A percentile compares a stretch with the other conserved stretches of the same genome.
Conservation (phyloP, 208 protist species). For the Vickermania spadyakhi region DNA sequence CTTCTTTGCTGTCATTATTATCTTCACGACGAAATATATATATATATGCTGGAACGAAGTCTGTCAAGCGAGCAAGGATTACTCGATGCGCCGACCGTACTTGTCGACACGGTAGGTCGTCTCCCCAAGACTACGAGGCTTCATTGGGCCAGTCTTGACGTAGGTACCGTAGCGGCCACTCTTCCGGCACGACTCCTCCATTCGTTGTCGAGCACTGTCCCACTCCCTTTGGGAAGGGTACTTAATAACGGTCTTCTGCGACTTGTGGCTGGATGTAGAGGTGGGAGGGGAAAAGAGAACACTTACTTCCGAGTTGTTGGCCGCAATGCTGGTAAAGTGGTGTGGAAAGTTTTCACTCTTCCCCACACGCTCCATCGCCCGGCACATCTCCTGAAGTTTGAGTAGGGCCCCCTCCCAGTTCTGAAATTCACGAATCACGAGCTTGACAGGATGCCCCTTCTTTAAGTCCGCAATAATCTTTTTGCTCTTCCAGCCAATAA, state of each 20-base stretch:
- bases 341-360: conserved; percentile 53
- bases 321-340: conserved; percentile 76
- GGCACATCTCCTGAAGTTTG: conserved; percentile 78
- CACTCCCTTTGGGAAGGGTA: conserved; percentile 83
- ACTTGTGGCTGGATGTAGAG: conserved; percentile 33
- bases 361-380: conserved; percentile 54
- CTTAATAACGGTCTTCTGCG: conserved; percentile 17
- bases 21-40: conserved; percentile 2
- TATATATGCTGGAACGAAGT: too few species aligned
- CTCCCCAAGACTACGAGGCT: conserved; percentile 60
- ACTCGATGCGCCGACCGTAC: conserved; percentile 77
- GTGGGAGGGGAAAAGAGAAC: conserved; percentile 52
- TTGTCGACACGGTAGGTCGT: conserved; percentile 78
- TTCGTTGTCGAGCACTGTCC: conserved; percentile 40
- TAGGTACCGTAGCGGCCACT: conserved; percentile 71
- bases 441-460: conserved; percentile 64
- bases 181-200: conserved; percentile 64
- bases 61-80: conserved; percentile 4
- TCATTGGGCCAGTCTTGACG: conserved; percentile 42
- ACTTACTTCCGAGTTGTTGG: conserved; percentile 62
- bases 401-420: conserved; percentile 46
- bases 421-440: conserved; percentile 80
- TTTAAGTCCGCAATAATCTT: conserved; percentile 75
- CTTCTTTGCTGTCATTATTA: conserved; percentile 8
- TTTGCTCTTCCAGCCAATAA: conserved; percentile 84